These are phyloP conservation scores for Gleditsia sinensis DNA, from an alignment of 306 rosid species.

Conservation along the genomic window DNA sequence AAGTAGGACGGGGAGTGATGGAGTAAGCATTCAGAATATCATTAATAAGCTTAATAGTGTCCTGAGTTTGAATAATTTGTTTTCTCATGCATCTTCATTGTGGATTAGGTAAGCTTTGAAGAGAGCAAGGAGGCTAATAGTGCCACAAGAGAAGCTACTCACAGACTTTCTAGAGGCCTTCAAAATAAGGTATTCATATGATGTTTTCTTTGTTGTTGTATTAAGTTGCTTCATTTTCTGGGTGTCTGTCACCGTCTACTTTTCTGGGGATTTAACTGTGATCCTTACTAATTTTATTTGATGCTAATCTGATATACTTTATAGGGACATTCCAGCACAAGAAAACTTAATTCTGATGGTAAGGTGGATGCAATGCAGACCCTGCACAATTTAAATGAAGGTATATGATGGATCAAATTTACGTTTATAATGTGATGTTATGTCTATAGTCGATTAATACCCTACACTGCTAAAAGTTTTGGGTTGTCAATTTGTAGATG, in stretches of 20 bases:
- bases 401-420: constrained; percentile 43
- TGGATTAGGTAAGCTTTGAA: constrained; percentile 66
- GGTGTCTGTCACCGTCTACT: not conserved
- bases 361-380: constrained; percentile 79
- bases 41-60: constrained; percentile 1
- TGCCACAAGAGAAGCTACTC: constrained; percentile 66
- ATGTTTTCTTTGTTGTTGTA: constrained; percentile 1
- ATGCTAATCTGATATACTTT: constrained; percentile 18
- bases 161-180: constrained; percentile 68
- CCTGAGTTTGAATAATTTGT: not conserved
- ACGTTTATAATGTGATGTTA: constrained; percentile 12
- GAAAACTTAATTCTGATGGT: constrained; percentile 85
- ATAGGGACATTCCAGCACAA: constrained; percentile 75
- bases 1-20: constrained; percentile 83
- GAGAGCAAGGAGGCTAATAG: constrained; percentile 88
- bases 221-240: constrained; percentile 16
- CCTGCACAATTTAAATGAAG: constrained; percentile 83
- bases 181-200: constrained; percentile 57
- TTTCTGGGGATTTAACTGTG: not conserved
- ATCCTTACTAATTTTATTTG: constrained; percentile 5
- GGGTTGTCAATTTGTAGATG: constrained; percentile 52
- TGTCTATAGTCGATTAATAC: constrained; percentile 7
- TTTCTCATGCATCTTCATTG: constrained; percentile 34
- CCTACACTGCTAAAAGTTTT: constrained; percentile 22
- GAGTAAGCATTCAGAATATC: constrained; percentile 52